phyloP scores from a whole-genome alignment of 306 rosid species.

The Arachis stenosperma region DNA sequence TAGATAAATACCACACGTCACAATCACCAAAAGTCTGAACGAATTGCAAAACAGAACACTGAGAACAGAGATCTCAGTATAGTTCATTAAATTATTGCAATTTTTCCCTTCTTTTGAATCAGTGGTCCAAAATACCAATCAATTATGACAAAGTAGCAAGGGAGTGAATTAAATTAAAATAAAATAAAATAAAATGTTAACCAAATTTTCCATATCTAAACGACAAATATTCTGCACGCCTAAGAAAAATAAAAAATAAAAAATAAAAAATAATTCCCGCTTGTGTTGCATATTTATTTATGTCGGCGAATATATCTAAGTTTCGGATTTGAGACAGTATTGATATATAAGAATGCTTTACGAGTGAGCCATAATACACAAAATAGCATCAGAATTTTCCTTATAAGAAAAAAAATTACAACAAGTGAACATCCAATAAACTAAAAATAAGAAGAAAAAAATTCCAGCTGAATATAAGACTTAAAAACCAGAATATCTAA shows the following conservation, averaged over 20 bases:
- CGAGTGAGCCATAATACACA: constrained; percentile 1
- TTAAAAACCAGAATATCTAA: not conserved
- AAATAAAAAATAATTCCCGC: not conserved
- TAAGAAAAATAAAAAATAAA: not conserved
- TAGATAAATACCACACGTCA: not conserved
- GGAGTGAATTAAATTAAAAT: not conserved
- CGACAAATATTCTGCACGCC: not conserved
- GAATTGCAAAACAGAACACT: constrained; percentile 11
- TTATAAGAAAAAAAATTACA: not conserved
- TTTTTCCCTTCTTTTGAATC: not conserved
- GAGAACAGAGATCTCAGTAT: constrained; percentile 18
- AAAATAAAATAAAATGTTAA: not conserved
- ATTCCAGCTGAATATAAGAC: not conserved
- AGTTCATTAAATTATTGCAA: not conserved
- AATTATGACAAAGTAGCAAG: not conserved
- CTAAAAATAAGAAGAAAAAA: not conserved
- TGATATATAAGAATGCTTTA: not conserved
- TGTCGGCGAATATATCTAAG: not conserved
- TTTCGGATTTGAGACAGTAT: not conserved
- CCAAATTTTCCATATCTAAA: constrained; percentile 37
- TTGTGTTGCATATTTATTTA: not conserved
- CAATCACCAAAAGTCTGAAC: not conserved
- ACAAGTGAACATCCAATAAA: constrained; percentile 19
- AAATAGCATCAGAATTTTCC: constrained; percentile 10
- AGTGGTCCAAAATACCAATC: not conserved